Percentiles rank a stretch among this genome's conserved stretches.
phyloP scores from a whole-genome alignment of 2,329 filamentous ascomycete genomes.

The Botrytis byssoidea region DNA sequence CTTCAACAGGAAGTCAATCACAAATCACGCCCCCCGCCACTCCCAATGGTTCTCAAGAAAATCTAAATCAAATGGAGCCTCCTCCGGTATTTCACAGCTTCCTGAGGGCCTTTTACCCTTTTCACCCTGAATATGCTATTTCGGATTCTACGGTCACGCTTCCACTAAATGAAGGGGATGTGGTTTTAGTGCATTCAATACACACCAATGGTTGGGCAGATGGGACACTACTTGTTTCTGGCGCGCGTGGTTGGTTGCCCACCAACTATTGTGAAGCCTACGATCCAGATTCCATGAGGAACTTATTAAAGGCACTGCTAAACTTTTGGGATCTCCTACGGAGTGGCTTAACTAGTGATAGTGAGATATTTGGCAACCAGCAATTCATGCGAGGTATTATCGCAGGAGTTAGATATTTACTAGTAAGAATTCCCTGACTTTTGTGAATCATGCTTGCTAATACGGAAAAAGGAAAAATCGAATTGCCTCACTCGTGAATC shows the following conservation, averaged over 20 bases:
- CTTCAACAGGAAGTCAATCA: constrained; percentile 33
- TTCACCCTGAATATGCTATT: constrained; percentile 74
- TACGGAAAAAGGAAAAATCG: constrained; percentile 69
- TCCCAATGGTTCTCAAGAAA: constrained; percentile 65
- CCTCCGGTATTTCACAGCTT: constrained; percentile 85
- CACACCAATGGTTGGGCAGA: constrained; percentile 99
- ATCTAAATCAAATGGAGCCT: constrained; percentile 43
- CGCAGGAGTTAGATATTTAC: constrained; percentile 82
- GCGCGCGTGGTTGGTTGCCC: constrained; percentile 89
- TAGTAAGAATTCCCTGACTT: constrained; percentile 58
- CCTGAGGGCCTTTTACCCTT: constrained; percentile 89
- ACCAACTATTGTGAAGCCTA: constrained; percentile 98
- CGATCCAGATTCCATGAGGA: constrained; percentile 82
- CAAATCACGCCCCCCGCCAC: constrained; percentile 78
- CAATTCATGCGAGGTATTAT: constrained; percentile 95
- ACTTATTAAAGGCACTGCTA: constrained; percentile 78
- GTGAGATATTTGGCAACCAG: constrained; percentile 80
- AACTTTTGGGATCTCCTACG: constrained; percentile 91
- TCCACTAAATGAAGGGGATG: constrained; percentile 83
- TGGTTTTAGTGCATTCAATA: constrained; percentile 91
- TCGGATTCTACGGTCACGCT: constrained; percentile 86
- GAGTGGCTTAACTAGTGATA: constrained; percentile 72
- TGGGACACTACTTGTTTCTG: constrained; percentile 82
- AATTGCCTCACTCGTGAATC: constrained; percentile 85
- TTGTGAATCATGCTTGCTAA: constrained; percentile 19